Evolutionary conservation across 2,329 filamentous ascomycete genomes (phyloP).

Genomic region (Stylonectria norvegica): DNA sequence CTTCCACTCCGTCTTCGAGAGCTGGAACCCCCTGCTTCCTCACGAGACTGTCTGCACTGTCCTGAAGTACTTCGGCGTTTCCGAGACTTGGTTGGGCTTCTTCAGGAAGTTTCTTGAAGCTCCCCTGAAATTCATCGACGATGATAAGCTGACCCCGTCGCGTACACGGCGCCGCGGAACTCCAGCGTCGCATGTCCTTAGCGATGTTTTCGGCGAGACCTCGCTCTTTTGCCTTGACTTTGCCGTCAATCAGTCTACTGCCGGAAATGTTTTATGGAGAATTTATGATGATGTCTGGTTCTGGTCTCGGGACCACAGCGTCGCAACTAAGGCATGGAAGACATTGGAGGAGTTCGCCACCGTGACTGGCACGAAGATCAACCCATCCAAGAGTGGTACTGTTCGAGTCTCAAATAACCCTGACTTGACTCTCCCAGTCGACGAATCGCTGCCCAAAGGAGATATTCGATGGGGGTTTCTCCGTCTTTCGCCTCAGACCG

Average conservation of each 20-base stretch:
- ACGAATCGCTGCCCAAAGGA: slow-evolving; percentile 42
- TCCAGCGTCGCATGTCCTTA: slow-evolving; percentile 57
- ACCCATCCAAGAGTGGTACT: slow-evolving; percentile 48
- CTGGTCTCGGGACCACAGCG: slow-evolving; percentile 53
- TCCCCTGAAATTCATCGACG: slow-evolving; percentile 55
- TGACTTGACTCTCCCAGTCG: slow-evolving; percentile 16
- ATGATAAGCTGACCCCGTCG: slow-evolving; percentile 42
- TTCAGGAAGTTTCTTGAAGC: slow-evolving; percentile 58
- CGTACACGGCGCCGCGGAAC: slow-evolving; percentile 53
- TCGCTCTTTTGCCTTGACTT: slow-evolving; percentile 64
- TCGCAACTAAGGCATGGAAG: slow-evolving; percentile 57
- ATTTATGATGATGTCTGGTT: slow-evolving; percentile 67
- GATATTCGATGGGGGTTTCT: slow-evolving; percentile 56
- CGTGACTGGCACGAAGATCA: slow-evolving; percentile 56
- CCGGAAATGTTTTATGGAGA: slow-evolving; percentile 55
- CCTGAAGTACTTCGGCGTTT: slow-evolving; percentile 57
- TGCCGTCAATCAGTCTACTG: slow-evolving; percentile 56
- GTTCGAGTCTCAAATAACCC: slow-evolving; percentile 37
- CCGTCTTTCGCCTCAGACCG: slow-evolving; percentile 47
- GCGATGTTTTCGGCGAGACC: slow-evolving; percentile 57
- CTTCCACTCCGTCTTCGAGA: slow-evolving; percentile 45
- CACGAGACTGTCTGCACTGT: slow-evolving; percentile 58
- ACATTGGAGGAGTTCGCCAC: slow-evolving; percentile 52
- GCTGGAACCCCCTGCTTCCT: slow-evolving; percentile 42
- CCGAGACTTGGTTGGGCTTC: slow-evolving; percentile 53